phyloP scores from a whole-genome alignment of 2,329 filamentous ascomycete species.

The Exutisphaerella laricina region DNA sequence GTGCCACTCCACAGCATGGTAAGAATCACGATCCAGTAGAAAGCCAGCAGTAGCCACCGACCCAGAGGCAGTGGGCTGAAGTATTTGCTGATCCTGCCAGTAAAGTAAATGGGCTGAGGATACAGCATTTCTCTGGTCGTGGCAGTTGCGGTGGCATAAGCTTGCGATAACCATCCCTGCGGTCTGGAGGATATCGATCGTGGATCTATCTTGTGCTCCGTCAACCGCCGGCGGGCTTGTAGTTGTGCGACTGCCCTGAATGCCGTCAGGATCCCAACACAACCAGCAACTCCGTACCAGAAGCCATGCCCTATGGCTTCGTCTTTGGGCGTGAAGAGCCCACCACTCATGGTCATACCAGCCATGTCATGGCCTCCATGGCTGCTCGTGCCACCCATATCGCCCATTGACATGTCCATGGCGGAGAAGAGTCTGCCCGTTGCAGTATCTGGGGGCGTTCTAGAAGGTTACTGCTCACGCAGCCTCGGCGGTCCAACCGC shows the following conservation, averaged over 20 bases:
- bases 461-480: too few species aligned
- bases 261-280: conserved; percentile 22
- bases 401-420: conserved; percentile 23
- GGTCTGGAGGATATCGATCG: conserved; percentile 24
- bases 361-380: conserved; percentile 20
- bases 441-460: too few species aligned
- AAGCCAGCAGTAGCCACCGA: conserved; percentile 24
- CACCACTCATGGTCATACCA: conserved; percentile 29
- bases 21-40: conserved; percentile 31
- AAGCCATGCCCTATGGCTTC: conserved; percentile 24
- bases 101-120: conserved; percentile 29
- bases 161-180: conserved; percentile 17
- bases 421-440: too few species aligned
- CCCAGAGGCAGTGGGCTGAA: conserved; percentile 31
- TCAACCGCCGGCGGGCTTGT: conserved; percentile 16
- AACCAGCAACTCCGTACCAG: conserved; percentile 28
- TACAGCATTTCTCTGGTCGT: conserved; percentile 26
- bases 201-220: conserved; percentile 9
- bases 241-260: conserved; percentile 14
- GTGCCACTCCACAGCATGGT: conserved; percentile 29
- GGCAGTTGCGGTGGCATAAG: conserved; percentile 28
- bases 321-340: conserved; percentile 25
- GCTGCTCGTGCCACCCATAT: conserved; percentile 13
- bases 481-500: too few species aligned
- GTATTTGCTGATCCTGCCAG: conserved; percentile 27